phyloP scores from a whole-genome alignment of 2,329 filamentous ascomycete genomes.

The Cadophora luteo-olivacea region DNA sequence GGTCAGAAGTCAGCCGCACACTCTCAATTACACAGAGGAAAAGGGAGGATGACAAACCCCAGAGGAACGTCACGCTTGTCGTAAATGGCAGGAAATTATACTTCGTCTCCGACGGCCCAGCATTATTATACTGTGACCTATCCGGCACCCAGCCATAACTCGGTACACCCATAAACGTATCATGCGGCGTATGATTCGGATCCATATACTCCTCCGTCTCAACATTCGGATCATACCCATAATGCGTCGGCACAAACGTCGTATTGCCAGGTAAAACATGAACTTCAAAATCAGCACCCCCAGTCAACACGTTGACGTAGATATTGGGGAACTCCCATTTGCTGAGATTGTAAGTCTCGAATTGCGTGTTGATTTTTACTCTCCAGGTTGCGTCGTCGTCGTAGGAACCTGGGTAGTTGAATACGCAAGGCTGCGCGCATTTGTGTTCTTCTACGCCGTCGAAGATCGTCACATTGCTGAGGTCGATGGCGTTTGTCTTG shows the following conservation, averaged over 20 bases:
- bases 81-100: slow-evolving; percentile 4
- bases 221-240: not conserved
- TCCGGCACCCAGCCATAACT: slow-evolving; percentile 2
- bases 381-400: not conserved
- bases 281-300: slow-evolving; percentile 1
- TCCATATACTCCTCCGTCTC: not conserved
- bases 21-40: not conserved
- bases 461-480: not conserved
- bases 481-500: not conserved
- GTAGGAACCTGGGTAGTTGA: not conserved
- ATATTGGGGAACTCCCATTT: slow-evolving; percentile 8
- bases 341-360: not conserved
- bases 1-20: not conserved
- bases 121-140: slow-evolving; percentile 5
- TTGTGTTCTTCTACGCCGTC: not conserved
- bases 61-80: not conserved
- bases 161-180: not conserved
- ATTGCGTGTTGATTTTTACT: not conserved
- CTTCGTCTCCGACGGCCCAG: slow-evolving; percentile 7
- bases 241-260: not conserved
- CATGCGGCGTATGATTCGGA: not conserved
- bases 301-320: not conserved
- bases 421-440: not conserved
- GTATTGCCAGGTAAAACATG: not conserved
- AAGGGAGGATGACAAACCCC: not conserved